Base-by-base conservation (phyloP, 176 grass and related monocot genomes). In the Tuctoria greenei region DNA sequence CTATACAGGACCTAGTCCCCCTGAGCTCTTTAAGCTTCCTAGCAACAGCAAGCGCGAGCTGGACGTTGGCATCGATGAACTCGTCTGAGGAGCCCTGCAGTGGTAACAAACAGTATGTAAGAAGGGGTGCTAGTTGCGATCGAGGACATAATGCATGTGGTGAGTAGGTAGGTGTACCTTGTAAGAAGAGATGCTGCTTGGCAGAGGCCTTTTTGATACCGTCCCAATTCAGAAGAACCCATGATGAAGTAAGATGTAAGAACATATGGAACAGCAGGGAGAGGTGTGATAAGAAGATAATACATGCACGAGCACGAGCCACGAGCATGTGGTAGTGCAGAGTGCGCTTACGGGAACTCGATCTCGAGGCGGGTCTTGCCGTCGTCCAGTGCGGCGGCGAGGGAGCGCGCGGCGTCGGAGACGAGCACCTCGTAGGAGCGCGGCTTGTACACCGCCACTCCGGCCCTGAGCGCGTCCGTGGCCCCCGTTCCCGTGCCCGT, bases 61-160 rank as follows among this genome's bases (percentile, higher is more conserved):
- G 95, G 86, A 94, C 79, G 56, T 98, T 98, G 40, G 95, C 95
- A 74, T 94, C 91, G 31, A 98, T 98, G 81, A 98, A 98, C 73
- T 98, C 95, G 34, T 98, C 95, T 24, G 95, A 98, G 78, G 89
- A 92, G 18, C 95, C 95, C 95, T 98, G 50, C 25, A 82, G 49
- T 76, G 64, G 46, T 26, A 60, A 81, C 69, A 28, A 28, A 51
- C 6, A 13, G 31, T 3, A 31, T 31, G 31, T 31, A 31, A 31
- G 31, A 31, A 31, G 31, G 3, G 31, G 31, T 31, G 31, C 31
- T 31, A 31, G 31, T 31, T 31, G 31, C 31, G 31, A 31, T 1
- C 31, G 3, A 31, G 31, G 10, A 12, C 16, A 46, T 2, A 51
- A 51, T 51, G 60, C 25, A 51, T 51, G 60, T 35, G 64, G 10